Evolutionary conservation across 495 filamentous ascomycete species (phyloP).

Genomic region (Bacidia rubella): DNA sequence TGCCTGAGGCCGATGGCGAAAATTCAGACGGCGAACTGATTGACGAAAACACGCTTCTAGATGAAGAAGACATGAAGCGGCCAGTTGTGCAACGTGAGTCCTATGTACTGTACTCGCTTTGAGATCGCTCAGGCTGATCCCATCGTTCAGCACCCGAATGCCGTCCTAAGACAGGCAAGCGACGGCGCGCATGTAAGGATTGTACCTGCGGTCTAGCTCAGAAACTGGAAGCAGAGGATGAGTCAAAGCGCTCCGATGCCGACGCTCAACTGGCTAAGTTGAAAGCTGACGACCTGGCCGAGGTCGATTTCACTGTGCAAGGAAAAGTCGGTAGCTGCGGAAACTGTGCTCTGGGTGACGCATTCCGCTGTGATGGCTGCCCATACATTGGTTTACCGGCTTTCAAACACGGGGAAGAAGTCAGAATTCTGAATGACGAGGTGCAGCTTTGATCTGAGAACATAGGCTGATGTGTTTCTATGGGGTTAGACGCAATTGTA

Average conservation of each 20-base stretch:
- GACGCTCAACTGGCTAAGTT: slow-evolving; percentile 55
- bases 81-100: slow-evolving; percentile 64
- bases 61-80: slow-evolving; percentile 63
- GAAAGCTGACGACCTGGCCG: slow-evolving; percentile 59
- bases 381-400: slow-evolving; percentile 88
- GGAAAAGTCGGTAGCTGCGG: slow-evolving; percentile 90
- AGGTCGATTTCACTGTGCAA: slow-evolving; percentile 90
- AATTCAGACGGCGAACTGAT: slow-evolving; percentile 66
- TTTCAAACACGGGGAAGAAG: slow-evolving; percentile 94
- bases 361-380: slow-evolving; percentile 54
- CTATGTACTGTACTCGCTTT: not conserved
- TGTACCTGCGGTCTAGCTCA: slow-evolving; percentile 76
- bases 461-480: too few relatives aligned
- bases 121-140: slow-evolving; percentile 1
- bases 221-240: slow-evolving; percentile 25
- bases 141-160: slow-evolving; percentile 58
- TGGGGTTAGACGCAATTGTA: too few relatives aligned
- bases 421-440: slow-evolving; percentile 69
- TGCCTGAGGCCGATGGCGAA: slow-evolving; percentile 45
- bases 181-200: slow-evolving; percentile 90
- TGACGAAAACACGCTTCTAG: slow-evolving; percentile 76
- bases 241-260: slow-evolving; percentile 33
- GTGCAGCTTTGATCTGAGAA: slow-evolving; percentile 54
- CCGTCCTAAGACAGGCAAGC: slow-evolving; percentile 65
- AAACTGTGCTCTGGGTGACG: slow-evolving; percentile 85